These are phyloP conservation scores for Aureobasidium sp. DNA, from an alignment of 2,329 filamentous ascomycete genomes.

Conservation along the genomic window DNA sequence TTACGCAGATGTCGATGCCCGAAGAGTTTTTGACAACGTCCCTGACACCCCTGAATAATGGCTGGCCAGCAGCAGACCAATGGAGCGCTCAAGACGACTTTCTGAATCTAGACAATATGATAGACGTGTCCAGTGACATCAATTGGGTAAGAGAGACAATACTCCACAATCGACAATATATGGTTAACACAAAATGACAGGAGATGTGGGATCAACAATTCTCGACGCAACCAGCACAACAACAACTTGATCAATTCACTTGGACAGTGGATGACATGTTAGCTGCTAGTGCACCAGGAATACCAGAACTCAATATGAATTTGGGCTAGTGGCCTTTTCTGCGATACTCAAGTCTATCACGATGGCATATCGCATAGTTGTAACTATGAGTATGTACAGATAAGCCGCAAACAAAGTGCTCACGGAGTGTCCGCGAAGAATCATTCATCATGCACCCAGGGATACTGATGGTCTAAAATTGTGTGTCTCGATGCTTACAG, in stretches of 20 bases:
- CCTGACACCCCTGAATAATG: background rate
- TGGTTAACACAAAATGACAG: background rate
- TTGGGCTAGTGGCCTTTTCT: background rate
- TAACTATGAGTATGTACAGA: background rate
- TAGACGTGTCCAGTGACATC: slow-evolving; percentile 24
- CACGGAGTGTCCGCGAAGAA: too few relatives aligned
- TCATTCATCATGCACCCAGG: too few relatives aligned
- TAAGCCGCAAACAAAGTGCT: background rate
- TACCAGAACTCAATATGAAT: background rate
- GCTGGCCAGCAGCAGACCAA: background rate
- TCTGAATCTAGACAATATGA: slow-evolving; percentile 26
- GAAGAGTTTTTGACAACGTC: background rate
- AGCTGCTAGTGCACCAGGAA: background rate
- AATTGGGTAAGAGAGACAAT: slow-evolving; percentile 24
- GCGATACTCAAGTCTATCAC: background rate
- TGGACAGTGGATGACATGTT: slow-evolving; percentile 5
- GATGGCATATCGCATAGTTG: background rate
- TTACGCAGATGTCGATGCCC: background rate
- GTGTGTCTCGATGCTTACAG: too few relatives aligned
- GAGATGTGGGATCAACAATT: slow-evolving; percentile 10
- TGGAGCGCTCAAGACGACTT: slow-evolving; percentile 20
- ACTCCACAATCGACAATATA: background rate
- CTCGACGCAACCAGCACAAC: background rate
- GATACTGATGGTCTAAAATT: too few relatives aligned
- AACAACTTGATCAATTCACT: background rate